phyloP scores from a whole-genome alignment of 169 alveolate species.

The Eimeria zaria region DNA sequence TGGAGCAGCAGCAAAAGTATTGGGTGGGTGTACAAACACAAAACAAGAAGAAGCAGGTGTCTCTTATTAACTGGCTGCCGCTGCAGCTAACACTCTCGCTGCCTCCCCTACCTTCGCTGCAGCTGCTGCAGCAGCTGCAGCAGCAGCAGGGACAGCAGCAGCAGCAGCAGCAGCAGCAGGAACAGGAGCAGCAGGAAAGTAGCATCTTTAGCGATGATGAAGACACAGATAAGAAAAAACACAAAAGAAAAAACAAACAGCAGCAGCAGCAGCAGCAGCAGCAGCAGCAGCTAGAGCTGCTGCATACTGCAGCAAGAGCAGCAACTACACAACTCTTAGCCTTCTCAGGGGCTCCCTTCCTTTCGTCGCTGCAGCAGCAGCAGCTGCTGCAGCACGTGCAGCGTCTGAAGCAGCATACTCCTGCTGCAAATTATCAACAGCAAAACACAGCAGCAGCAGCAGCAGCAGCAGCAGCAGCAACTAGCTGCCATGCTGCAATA shows the following conservation, averaged over 20 bases:
- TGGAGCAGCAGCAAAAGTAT: constrained; percentile 43
- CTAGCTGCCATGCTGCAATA: constrained; percentile 10
- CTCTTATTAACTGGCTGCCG: constrained; percentile 70
- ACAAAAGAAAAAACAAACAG: not conserved
- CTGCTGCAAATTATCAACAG: not conserved
- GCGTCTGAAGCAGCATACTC: not conserved
- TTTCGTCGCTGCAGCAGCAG: constrained; percentile 39
- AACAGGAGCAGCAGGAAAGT: too few relatives aligned
- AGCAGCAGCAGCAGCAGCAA: not conserved
- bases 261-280: constrained; percentile 6
- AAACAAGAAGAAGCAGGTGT: not conserved
- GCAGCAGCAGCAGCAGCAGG: not conserved
- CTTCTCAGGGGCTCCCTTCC: constrained; percentile 32
- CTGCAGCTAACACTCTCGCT: not conserved
- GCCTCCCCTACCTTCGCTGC: constrained; percentile 31
- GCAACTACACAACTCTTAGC: not conserved
- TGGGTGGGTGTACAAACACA: constrained; percentile 76
- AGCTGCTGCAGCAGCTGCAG: constrained; percentile 36
- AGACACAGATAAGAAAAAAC: not conserved
- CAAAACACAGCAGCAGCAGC: constrained; percentile 42
- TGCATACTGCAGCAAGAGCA: constrained; percentile 31
- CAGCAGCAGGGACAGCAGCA: constrained; percentile 10
- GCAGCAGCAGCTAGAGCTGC: constrained; percentile 13
- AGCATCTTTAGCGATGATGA: constrained; percentile 7
- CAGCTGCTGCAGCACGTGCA: constrained; percentile 53